A percentile compares a stretch with the other conserved stretches of the same genome.
These are phyloP conservation scores for Venturia nashicola DNA, from an alignment of 2,329 filamentous ascomycete species.

Conservation along the genomic window DNA sequence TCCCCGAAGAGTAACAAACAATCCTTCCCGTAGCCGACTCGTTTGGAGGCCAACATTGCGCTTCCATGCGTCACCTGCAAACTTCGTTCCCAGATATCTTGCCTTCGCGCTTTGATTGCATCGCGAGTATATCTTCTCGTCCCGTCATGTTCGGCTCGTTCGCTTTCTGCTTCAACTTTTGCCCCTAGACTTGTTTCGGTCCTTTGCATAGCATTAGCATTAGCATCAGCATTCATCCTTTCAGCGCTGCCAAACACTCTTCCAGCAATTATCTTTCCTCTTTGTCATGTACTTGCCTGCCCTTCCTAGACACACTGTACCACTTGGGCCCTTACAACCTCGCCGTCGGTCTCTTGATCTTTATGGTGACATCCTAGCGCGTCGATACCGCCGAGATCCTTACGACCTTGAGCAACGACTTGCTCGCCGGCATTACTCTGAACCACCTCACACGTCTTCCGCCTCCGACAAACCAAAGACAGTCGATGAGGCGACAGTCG, in stretches of 20 bases:
- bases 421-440: not conserved
- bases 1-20: not conserved
- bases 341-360: not conserved
- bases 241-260: not conserved
- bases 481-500: constrained; percentile 6
- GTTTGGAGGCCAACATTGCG: not conserved
- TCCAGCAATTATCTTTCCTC: not conserved
- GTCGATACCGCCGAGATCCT: not conserved
- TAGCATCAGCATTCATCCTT: not conserved
- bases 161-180: not conserved
- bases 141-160: not conserved
- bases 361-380: not conserved
- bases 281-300: not conserved
- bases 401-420: not conserved
- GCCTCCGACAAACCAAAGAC: not conserved
- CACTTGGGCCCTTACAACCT: not conserved
- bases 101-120: not conserved
- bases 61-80: not conserved
- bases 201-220: not conserved
- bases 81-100: not conserved
- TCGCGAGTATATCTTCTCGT: not conserved
- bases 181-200: not conserved
- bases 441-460: not conserved
- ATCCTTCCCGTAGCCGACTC: not conserved
- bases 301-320: not conserved